Evolutionary conservation across 2,329 filamentous ascomycete species (phyloP).

Genomic region (Alternaria triticina): DNA sequence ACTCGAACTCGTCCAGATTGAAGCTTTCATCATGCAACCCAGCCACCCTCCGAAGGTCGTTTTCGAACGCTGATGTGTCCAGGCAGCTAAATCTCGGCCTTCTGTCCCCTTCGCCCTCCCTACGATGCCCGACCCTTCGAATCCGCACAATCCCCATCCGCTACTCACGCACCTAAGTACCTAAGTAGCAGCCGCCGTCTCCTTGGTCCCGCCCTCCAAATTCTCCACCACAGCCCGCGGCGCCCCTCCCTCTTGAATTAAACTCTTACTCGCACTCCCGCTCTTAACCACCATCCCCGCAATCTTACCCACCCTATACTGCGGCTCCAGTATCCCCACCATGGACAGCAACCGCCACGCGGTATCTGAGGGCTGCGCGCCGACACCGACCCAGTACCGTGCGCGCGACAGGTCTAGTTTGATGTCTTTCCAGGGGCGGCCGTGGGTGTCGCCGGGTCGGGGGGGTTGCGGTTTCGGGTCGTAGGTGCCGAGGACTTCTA

Average conservation of each 20-base stretch:
- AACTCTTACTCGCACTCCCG: slow-evolving; percentile 4
- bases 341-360: slow-evolving; percentile 86
- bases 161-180: too few relatives aligned
- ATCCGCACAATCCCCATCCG: neutral
- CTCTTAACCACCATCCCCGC: slow-evolving; percentile 37
- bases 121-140: neutral
- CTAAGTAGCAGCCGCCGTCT: neutral
- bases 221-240: neutral
- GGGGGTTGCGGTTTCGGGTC: slow-evolving; percentile 64
- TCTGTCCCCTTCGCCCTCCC: too few relatives aligned
- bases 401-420: slow-evolving; percentile 81
- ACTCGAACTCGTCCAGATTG: too few relatives aligned
- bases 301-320: slow-evolving; percentile 43
- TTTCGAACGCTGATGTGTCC: too few relatives aligned
- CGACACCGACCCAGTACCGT: slow-evolving; percentile 96
- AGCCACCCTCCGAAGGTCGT: too few relatives aligned
- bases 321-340: slow-evolving; percentile 57
- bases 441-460: slow-evolving; percentile 57
- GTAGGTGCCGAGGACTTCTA: slow-evolving; percentile 84
- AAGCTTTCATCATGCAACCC: too few relatives aligned
- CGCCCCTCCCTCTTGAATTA: neutral
- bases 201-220: neutral
- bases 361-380: slow-evolving; percentile 89
- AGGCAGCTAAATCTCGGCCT: too few relatives aligned
- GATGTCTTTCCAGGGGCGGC: slow-evolving; percentile 85